Conservation (phyloP, 768 basidiomycete species). For the Naganishia onofrii region DNA sequence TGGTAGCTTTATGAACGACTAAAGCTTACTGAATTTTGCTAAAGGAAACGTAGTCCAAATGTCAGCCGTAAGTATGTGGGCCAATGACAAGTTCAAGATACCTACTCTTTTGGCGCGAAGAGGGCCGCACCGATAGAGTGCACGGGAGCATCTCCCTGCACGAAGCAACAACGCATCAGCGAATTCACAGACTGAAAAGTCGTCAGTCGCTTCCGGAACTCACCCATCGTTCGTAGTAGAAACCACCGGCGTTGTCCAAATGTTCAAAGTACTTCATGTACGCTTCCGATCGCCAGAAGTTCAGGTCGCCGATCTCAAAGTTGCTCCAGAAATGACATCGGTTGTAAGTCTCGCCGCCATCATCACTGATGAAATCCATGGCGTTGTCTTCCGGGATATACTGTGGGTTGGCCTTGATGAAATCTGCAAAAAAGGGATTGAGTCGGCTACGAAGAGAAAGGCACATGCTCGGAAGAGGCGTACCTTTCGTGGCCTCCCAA, state of each 20-base stretch:
- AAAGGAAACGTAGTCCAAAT: neutral
- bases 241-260: constrained; percentile 75
- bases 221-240: constrained; percentile 76
- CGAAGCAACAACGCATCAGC: neutral
- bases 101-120: constrained; percentile 58
- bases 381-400: constrained; percentile 66
- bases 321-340: constrained; percentile 87
- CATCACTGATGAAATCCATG: constrained; percentile 70
- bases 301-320: constrained; percentile 81
- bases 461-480: constrained; percentile 1
- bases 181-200: neutral
- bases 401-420: constrained; percentile 64
- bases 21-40: neutral
- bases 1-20: too few species aligned
- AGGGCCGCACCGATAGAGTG: constrained; percentile 88
- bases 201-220: neutral
- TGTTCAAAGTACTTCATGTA: constrained; percentile 80
- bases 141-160: constrained; percentile 93
- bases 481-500: constrained; percentile 74
- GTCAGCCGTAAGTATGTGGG: neutral
- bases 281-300: constrained; percentile 77
- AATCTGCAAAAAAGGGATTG: constrained; percentile 57
- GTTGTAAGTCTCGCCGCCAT: constrained; percentile 71
- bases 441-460: neutral
- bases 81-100: neutral